phyloP scores from a whole-genome alignment of 2,329 filamentous ascomycete genomes.

The Pseudocercospora crystallina region DNA sequence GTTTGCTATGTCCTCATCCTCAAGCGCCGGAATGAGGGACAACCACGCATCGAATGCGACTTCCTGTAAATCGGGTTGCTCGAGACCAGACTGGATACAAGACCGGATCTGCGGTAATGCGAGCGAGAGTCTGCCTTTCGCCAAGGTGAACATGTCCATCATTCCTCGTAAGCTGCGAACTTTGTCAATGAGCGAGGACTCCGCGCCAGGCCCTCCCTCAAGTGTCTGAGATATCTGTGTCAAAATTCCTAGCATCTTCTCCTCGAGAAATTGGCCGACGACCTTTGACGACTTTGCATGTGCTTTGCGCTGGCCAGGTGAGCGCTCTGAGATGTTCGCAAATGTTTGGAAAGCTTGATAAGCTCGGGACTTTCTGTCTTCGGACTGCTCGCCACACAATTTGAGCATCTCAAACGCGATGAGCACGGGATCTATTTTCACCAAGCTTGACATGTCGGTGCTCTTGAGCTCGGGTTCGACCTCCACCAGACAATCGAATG shows the following conservation, averaged over 20 bases:
- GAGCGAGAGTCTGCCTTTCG: constrained; percentile 69
- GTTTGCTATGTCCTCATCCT: constrained; percentile 73
- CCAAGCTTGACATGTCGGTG: constrained; percentile 63
- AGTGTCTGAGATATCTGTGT: constrained; percentile 75
- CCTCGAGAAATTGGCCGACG: constrained; percentile 74
- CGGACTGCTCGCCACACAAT: constrained; percentile 67
- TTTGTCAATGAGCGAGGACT: constrained; percentile 56
- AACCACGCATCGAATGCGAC: constrained; percentile 83
- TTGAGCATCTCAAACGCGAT: constrained; percentile 82
- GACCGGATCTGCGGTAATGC: constrained; percentile 91
- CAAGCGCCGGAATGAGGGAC: constrained; percentile 71
- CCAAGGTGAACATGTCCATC: constrained; percentile 80
- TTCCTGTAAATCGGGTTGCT: constrained; percentile 71
- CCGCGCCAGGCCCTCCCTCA: constrained; percentile 45
- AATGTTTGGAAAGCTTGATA: constrained; percentile 53
- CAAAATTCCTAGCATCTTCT: constrained; percentile 83
- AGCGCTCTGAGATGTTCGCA: constrained; percentile 50
- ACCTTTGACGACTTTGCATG: constrained; percentile 54
- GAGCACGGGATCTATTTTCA: constrained; percentile 72
- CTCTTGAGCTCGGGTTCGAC: constrained; percentile 70
- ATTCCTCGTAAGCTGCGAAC: constrained; percentile 77
- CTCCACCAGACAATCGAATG: constrained; percentile 66
- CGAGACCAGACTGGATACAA: constrained; percentile 82
- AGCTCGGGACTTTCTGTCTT: constrained; percentile 39
- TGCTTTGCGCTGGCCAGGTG: constrained; percentile 45